Base-by-base conservation (phyloP, 1,284 basidiomycete species). In the Agroathelia rolfsii region DNA sequence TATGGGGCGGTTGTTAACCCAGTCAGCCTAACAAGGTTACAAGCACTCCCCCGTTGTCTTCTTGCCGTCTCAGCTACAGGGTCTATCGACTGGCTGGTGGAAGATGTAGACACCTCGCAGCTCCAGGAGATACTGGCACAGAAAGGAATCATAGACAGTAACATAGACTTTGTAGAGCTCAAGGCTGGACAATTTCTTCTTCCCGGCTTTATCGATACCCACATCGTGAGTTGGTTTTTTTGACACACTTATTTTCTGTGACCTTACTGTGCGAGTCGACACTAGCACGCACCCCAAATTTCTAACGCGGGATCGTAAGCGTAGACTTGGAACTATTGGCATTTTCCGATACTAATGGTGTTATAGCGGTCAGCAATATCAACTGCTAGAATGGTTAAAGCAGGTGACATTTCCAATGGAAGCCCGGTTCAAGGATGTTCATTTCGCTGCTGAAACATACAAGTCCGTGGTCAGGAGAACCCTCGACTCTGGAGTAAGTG, bases 381-480 rank as follows among this genome's bases (percentile, higher is more conserved):
- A 95, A 52, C 76, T 97, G n/a, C 69, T 97, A 10, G 85, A 89
- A 43, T 97, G 93, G 93, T 72, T 96, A 19, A 55, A 76, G 23
- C 62, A 85, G 28, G 67, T 90, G 37, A 96, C 92, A 1, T 97
- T 94, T 53, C 94, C 93, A 0, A 76, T 76, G 49, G 94, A 97
- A 55, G 61, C 71, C n/a, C 75, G 70, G 39, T 96, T 89, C 51
- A 46, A 59, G n/a, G 77, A 94, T 48, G 40, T 66, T 2, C 53
- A 62, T 1, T 90, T 89, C 53, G 92, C 93, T 2, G 53, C 62
- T 29, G 65, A 61, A 30, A 65, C 78, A 1, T 97, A 96, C 51
- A 54, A 64, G 13, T 65, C 69, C 9, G 84, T 90, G 17, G 84
- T 96, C 14, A 65, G 72, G 36, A 68, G 85, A 11, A 69, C 79